Conservation (phyloP, 2,329 filamentous ascomycete genomes). For the Dothistroma pini region DNA sequence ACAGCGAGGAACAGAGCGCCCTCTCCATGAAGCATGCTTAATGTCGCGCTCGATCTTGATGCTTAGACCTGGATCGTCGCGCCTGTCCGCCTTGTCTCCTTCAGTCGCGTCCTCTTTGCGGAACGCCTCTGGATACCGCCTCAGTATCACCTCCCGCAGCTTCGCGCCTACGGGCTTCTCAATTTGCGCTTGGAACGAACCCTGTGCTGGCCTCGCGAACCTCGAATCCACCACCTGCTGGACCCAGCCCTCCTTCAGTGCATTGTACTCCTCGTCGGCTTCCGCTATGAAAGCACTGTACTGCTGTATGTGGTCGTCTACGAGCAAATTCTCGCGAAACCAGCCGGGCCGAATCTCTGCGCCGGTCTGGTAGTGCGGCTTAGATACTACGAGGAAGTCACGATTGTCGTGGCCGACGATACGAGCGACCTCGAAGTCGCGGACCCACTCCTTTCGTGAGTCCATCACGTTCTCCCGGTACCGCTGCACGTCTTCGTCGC, state of each 20-base stretch:
- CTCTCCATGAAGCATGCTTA: background rate
- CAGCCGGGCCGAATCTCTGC: background rate
- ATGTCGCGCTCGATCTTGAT: background rate
- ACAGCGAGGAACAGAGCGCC: background rate
- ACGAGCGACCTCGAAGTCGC: background rate
- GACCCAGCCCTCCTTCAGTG: background rate
- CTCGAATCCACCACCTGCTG: background rate
- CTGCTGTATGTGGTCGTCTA: background rate
- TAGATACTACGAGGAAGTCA: background rate
- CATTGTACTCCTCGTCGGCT: background rate
- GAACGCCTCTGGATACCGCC: background rate
- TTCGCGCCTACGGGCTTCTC: background rate
- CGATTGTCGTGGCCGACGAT: background rate
- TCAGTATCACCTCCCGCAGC: background rate
- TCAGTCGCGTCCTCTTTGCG: background rate
- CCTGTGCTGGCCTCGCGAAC: background rate
- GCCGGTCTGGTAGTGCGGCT: background rate
- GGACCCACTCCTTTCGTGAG: background rate
- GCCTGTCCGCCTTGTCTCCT: background rate
- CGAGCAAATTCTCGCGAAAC: background rate
- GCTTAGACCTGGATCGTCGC: background rate
- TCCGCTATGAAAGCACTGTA: background rate
- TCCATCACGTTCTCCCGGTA: background rate
- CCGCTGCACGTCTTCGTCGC: background rate
- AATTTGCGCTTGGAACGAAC: background rate